phyloP scores from a whole-genome alignment of 306 rosid genomes.

The Carpinus fangiana region DNA sequence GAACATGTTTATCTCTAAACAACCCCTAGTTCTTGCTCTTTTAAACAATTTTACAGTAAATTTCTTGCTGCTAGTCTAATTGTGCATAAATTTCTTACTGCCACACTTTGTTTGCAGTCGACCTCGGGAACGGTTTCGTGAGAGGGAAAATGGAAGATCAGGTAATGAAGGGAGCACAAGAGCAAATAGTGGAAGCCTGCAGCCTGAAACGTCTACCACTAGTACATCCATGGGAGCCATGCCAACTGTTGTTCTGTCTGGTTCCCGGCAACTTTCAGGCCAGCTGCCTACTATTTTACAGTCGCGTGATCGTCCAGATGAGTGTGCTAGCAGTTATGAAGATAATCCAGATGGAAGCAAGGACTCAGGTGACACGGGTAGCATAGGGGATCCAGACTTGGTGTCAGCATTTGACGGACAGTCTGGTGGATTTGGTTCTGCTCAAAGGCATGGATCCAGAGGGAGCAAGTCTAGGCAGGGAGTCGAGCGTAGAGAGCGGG shows the following conservation, averaged over 20 bases:
- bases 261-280: conserved; percentile 68
- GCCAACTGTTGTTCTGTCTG: conserved; percentile 73
- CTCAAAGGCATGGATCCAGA: conserved; percentile 74
- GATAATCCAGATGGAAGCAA: conserved; percentile 89
- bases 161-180: conserved; percentile 70
- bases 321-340: conserved; percentile 68
- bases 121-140: conserved; percentile 87
- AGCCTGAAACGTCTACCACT: conserved; percentile 57
- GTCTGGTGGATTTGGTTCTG: conserved; percentile 64
- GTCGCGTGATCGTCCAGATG: conserved; percentile 81
- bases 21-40: background rate
- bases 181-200: conserved; percentile 53
- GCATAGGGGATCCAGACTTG: conserved; percentile 83
- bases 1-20: background rate
- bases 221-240: conserved; percentile 48
- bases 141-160: conserved; percentile 85
- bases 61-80: background rate
- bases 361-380: conserved; percentile 84
- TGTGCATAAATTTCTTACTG: background rate
- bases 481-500: conserved; percentile 81
- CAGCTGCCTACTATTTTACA: conserved; percentile 83
- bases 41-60: background rate
- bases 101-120: conserved; percentile 49
- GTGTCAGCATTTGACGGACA: conserved; percentile 78
- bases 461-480: conserved; percentile 83